Base-by-base conservation (phyloP, 2,329 filamentous ascomycete genomes). In the Canariomyces notabilis region DNA sequence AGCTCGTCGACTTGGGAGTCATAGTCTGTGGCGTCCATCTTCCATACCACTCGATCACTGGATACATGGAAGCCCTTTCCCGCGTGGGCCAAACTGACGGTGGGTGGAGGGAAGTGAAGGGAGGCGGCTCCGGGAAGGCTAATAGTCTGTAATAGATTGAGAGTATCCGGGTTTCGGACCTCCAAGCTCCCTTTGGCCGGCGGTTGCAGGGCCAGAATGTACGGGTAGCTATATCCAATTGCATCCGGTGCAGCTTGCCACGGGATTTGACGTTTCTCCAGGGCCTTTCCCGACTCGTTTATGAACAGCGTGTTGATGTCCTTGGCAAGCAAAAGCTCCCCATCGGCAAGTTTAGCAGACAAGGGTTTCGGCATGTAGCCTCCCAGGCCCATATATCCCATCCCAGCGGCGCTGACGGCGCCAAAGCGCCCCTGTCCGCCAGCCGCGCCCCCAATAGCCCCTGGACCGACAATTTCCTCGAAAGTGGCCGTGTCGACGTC, bases 301-400 rank as follows among this genome's bases (percentile, higher is more conserved):
- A 95, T 86, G 63, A 98, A 98, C 42, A 96, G 71, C 1, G 90
- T 95, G 64, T 96, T 95, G 59, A 96, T 89, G 58, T 98, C 93
- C 65, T 95, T 95, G n/a, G 91, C 89, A n/a, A 98, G 75, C 48
- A 98, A 70, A 63, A 97, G 80, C 67, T 96, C 80, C 4, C 87
- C 87, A 53, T 94, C 87, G 2, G 81, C 79, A 11, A 98, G 74
- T 56, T 85, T 85, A 5, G 90, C 84, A 5, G 88, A 88, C 58
- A 98, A 75, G 6, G 93, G 94, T 60, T 88, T 94, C 2, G 93
- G 91, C 46, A 91, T 88, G 71, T 89, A 93, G 34, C 88, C 87
- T 40, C 88, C 89, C 62, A 97, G 83, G 1, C 91, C 91, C 79
- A 97, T 95, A 62, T 97, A 97, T 36, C 90, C 89, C 89, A 97